Conservation (phyloP, 2,329 filamentous ascomycete species). For the Cordyceps cateniannulata region DNA sequence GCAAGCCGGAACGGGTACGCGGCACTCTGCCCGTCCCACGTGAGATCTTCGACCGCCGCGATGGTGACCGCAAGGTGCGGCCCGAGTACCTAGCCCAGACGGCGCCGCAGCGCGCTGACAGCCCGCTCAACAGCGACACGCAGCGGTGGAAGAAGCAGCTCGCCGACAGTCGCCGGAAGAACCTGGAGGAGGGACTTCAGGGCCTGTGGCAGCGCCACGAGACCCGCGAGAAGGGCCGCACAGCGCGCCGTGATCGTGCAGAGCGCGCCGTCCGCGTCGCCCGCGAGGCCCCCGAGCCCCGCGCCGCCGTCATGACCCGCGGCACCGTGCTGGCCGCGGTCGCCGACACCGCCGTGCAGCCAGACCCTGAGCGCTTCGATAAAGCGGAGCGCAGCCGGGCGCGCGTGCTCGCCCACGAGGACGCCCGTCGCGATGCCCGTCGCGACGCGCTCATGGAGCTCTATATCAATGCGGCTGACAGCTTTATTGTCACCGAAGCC, state of each 20-base stretch:
- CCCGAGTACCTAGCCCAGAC: constrained; percentile 54
- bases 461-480: constrained; percentile 72
- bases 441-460: constrained; percentile 73
- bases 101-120: constrained; percentile 45
- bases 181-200: constrained; percentile 64
- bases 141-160: constrained; percentile 65
- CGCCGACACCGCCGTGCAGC: constrained; percentile 43
- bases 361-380: constrained; percentile 56
- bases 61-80: constrained; percentile 54
- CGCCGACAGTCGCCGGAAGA: constrained; percentile 63
- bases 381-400: constrained; percentile 43
- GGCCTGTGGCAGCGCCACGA: constrained; percentile 63
- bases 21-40: constrained; percentile 80
- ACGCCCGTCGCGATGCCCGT: constrained; percentile 49
- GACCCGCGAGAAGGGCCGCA: constrained; percentile 29
- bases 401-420: constrained; percentile 35
- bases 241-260: constrained; percentile 36
- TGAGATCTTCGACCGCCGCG: constrained; percentile 61
- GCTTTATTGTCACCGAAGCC: constrained; percentile 78
- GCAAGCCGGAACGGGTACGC: constrained; percentile 47
- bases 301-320: constrained; percentile 71
- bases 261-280: constrained; percentile 40
- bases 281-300: constrained; percentile 58
- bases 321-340: constrained; percentile 52
- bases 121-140: constrained; percentile 29